These are phyloP conservation scores for Rhizopus sp. DNA, from an alignment of 371 early-diverging fungal species.

Conservation along the genomic window DNA sequence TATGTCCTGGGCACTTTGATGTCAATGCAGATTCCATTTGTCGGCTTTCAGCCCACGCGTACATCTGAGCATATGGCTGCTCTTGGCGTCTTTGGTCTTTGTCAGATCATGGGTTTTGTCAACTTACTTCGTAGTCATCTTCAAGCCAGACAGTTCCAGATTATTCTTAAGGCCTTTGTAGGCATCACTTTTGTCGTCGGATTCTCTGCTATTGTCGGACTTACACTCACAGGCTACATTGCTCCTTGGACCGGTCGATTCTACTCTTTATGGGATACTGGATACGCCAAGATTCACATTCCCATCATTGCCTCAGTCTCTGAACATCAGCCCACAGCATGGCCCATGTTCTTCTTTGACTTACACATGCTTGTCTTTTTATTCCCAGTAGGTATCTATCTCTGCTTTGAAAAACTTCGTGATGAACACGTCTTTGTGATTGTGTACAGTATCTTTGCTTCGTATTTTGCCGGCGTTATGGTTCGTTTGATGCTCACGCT, in stretches of 20 bases:
- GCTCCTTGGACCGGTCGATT: slow-evolving; percentile 99
- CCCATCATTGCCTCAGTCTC: slow-evolving; percentile 99
- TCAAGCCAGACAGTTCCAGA: slow-evolving; percentile 82
- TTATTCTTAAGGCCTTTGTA: slow-evolving; percentile 71
- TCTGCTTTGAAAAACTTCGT: slow-evolving; percentile 88
- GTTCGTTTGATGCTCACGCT: slow-evolving; percentile 97
- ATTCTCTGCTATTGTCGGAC: slow-evolving; percentile 50
- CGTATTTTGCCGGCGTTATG: slow-evolving; percentile 99
- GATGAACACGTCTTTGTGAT: slow-evolving; percentile 98
- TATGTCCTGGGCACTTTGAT: slow-evolving; percentile 94
- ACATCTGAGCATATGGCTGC: slow-evolving; percentile 99
- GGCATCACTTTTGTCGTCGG: slow-evolving; percentile 59
- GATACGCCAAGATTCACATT: slow-evolving; percentile 97
- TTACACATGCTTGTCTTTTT: slow-evolving; percentile 91
- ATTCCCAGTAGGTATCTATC: slow-evolving; percentile 96
- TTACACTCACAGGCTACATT: slow-evolving; percentile 85
- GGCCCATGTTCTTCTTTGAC: slow-evolving; percentile 99
- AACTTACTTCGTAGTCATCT: slow-evolving; percentile 80
- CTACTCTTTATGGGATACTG: slow-evolving; percentile 98
- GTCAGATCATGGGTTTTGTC: slow-evolving; percentile 93
- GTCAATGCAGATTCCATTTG: slow-evolving; percentile 99
- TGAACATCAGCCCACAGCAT: slow-evolving; percentile 99
- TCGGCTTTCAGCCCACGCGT: slow-evolving; percentile 96
- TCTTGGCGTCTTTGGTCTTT: slow-evolving; percentile 87
- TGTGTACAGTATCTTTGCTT: slow-evolving; percentile 90